phyloP scores from a whole-genome alignment of 2,329 filamentous ascomycete species.

The Ophiostoma montium region DNA sequence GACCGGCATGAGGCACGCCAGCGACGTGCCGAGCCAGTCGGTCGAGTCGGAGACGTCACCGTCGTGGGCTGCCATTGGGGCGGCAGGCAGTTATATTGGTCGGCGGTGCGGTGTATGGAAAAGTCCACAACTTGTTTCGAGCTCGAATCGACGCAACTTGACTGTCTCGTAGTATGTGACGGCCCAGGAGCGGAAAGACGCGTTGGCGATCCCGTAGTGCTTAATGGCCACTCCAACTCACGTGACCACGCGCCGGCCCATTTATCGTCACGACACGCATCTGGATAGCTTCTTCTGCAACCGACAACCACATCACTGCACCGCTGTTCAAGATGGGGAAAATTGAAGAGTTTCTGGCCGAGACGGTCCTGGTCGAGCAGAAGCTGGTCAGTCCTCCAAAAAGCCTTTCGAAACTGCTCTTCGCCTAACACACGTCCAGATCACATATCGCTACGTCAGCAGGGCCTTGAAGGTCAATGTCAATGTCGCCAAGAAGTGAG shows the following conservation, averaged over 20 bases:
- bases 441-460: slow-evolving; percentile 78
- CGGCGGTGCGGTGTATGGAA: no score
- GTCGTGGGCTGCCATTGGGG: neutral
- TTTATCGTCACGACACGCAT: slow-evolving; percentile 2
- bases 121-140: no score
- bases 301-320: neutral
- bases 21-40: slow-evolving; percentile 63
- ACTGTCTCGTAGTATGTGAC: no score
- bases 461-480: slow-evolving; percentile 71
- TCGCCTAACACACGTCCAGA: slow-evolving; percentile 32
- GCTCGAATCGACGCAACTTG: no score
- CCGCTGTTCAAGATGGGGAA: slow-evolving; percentile 33
- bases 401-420: slow-evolving; percentile 10
- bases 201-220: neutral
- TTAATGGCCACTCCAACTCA: slow-evolving; percentile 5
- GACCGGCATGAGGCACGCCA: slow-evolving; percentile 52
- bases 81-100: neutral
- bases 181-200: no score
- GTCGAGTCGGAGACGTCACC: slow-evolving; percentile 57
- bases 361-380: slow-evolving; percentile 62
- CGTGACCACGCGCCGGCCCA: slow-evolving; percentile 12
- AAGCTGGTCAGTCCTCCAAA: slow-evolving; percentile 41
- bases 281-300: neutral
- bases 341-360: slow-evolving; percentile 59
- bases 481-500: slow-evolving; percentile 78